These are phyloP conservation scores for Populus pruinosa DNA, from an alignment of 345 rosid species.

Conservation along the genomic window DNA sequence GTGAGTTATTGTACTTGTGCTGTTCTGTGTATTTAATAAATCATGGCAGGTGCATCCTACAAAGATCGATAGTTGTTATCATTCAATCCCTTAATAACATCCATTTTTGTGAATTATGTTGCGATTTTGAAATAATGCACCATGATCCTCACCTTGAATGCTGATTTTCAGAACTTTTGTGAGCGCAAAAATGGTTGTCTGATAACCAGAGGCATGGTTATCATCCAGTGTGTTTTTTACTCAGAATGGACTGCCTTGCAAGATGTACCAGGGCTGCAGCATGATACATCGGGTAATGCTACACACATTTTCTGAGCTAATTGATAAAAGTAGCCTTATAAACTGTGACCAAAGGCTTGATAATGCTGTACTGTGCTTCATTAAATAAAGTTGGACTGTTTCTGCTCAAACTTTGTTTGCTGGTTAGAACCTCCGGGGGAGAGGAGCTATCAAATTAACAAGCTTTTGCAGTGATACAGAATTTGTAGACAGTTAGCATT, in stretches of 20 bases:
- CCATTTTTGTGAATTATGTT: background rate
- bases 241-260: background rate
- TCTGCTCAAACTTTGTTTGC: constrained; percentile 1
- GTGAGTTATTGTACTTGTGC: no score
- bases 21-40: background rate
- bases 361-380: background rate
- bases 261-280: background rate
- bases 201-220: background rate
- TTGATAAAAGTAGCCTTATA: constrained; percentile 2
- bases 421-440: constrained; percentile 5
- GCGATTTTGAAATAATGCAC: background rate
- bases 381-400: constrained; percentile 11
- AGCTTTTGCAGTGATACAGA: constrained; percentile 27
- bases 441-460: constrained; percentile 19
- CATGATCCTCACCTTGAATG: background rate
- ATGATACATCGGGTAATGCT: background rate
- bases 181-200: background rate
- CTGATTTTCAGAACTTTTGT: background rate
- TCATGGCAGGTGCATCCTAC: background rate
- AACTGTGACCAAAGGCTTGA: background rate
- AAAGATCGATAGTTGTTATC: background rate
- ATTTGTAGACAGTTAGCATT: constrained; percentile 15
- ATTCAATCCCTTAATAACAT: background rate
- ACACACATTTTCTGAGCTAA: constrained; percentile 1
- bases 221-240: background rate